Base-by-base conservation (phyloP, 228 moss, liverwort and hornwort species). In the Sphagnum fallax region DNA sequence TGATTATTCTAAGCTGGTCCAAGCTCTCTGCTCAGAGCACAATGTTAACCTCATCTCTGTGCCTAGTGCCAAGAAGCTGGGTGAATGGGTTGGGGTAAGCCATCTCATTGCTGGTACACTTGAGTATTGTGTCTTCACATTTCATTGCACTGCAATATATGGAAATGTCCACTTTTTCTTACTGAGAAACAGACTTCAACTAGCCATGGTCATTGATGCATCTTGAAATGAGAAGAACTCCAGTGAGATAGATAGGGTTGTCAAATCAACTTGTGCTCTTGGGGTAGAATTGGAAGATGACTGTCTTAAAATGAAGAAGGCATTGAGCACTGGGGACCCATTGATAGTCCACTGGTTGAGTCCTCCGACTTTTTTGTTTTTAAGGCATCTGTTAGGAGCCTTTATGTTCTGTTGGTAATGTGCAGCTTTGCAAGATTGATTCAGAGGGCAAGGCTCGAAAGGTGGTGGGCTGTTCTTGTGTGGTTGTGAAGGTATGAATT, bases 401-500 rank as follows among this genome's bases (percentile, higher is more conserved):
- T 32, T 32, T 2, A 32, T 32, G 32, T 32, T 32, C 32, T 32
- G 16, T 5, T 10, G n/a, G 14, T 9, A 11, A 47, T 48, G 8
- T 74, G 0, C 73, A 82, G 77, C 86, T 83, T 14, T 87, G 86
- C 74, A 83, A 87, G 70, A 87, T 87, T 47, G 86, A 87, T 53
- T 87, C 86, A 0, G 86, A 87, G 68, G 86, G 83, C 66, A 87
- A 87, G 74, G 83, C 86, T 4, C 74, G 80, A n/a, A 87, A 83
- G 70, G 86, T 87, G 12, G 86, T 87, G 4, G 86, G 83, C 10
- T 87, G 86, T 61, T 87, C 86, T 52, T 87, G 86, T 58, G 80
- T 87, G 7, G 86, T 87, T 5, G 83, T 87, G 4, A 86, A 86
- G 82, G 82, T 82, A 47, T 32, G 16, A 11, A 11, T 60, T 11